Conservation (phyloP, 2,329 filamentous ascomycete genomes). For the Cercospora sojina region DNA sequence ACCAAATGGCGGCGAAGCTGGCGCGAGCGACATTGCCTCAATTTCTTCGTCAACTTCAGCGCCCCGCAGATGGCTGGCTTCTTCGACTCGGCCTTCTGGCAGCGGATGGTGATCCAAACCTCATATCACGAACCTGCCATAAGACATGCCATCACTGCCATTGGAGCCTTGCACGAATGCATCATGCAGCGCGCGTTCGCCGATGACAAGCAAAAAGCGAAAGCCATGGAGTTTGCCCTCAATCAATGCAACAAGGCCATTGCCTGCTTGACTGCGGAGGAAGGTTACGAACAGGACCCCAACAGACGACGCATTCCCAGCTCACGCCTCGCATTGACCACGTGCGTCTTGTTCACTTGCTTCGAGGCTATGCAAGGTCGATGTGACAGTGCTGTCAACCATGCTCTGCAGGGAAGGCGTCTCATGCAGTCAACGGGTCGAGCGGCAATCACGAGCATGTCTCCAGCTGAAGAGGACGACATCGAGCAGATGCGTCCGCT, state of each 20-base stretch:
- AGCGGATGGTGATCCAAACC: slow-evolving; percentile 36
- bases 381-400: slow-evolving; percentile 38
- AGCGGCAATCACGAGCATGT: slow-evolving; percentile 25
- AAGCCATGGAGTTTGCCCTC: slow-evolving; percentile 37
- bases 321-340: slow-evolving; percentile 33
- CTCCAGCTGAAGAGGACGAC: slow-evolving; percentile 31
- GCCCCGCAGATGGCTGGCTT: slow-evolving; percentile 39
- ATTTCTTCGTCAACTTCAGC: slow-evolving; percentile 42
- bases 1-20: slow-evolving; percentile 36
- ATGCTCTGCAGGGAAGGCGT: slow-evolving; percentile 35
- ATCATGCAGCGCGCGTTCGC: slow-evolving; percentile 36
- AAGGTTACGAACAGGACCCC: slow-evolving; percentile 19
- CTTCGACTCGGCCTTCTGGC: slow-evolving; percentile 38
- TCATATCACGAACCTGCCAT: slow-evolving; percentile 38
- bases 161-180: slow-evolving; percentile 37
- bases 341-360: slow-evolving; percentile 38
- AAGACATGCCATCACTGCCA: slow-evolving; percentile 37
- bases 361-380: slow-evolving; percentile 39
- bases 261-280: slow-evolving; percentile 32
- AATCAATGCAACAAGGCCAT: slow-evolving; percentile 38
- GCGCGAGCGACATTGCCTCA: slow-evolving; percentile 37
- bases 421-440: slow-evolving; percentile 32
- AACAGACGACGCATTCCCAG: slow-evolving; percentile 26
- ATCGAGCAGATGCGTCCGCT: slow-evolving; percentile 38
- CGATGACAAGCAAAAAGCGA: slow-evolving; percentile 34